phyloP scores from a whole-genome alignment of 345 rosid species.

The Laguncularia racemosa region DNA sequence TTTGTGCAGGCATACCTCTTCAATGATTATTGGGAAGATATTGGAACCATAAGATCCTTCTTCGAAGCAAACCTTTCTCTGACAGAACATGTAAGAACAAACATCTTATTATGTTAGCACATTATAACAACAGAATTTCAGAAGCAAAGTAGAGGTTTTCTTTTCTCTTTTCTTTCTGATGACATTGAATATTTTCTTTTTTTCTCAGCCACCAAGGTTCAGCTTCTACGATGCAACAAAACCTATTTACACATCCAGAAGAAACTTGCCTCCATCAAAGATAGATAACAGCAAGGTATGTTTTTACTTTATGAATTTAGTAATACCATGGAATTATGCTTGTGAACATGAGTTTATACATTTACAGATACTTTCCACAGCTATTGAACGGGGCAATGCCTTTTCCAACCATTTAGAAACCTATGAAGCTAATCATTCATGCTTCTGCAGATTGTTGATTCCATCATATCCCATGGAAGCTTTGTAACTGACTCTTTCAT shows the following conservation, averaged over 20 bases:
- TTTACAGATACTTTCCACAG: no score
- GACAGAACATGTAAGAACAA: conserved; percentile 69
- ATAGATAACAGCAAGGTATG: conserved; percentile 73
- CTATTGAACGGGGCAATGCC: no score
- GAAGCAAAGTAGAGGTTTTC: no score
- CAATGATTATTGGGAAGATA: conserved; percentile 97
- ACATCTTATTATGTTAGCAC: neutral
- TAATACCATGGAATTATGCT: no score
- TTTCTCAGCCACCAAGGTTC: conserved; percentile 70
- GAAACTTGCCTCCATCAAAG: conserved; percentile 84
- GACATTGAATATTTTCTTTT: conserved; percentile 7
- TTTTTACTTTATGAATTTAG: neutral
- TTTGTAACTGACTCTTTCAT: conserved; percentile 58
- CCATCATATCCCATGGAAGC: conserved; percentile 90
- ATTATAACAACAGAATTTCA: no score
- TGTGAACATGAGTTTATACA: no score
- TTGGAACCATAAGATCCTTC: conserved; percentile 95
- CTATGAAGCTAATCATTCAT: neutral
- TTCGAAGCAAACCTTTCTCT: conserved; percentile 92
- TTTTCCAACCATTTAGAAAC: no score
- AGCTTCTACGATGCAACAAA: conserved; percentile 91
- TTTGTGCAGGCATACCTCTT: conserved; percentile 70
- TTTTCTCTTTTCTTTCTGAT: no score
- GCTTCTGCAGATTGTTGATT: conserved; percentile 58
- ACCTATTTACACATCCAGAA: conserved; percentile 86